Conservation (phyloP, 352 stramenopile genomes). For the Phytophthora macrochlamydospora region DNA sequence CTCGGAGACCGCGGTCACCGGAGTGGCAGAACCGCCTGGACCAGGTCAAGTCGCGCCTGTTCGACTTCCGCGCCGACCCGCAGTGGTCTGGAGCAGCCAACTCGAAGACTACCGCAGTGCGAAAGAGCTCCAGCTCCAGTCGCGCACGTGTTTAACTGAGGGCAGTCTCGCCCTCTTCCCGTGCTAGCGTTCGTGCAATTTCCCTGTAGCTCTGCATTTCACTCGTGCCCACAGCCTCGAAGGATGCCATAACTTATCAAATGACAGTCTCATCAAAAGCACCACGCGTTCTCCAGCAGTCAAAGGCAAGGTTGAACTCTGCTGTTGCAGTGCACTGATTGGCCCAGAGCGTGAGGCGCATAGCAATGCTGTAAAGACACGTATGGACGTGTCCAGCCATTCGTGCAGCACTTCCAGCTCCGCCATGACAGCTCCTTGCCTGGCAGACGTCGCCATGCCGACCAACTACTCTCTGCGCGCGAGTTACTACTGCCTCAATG, state of each 20-base stretch:
- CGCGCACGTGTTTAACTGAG: slow-evolving; percentile 4
- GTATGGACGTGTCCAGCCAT: background rate
- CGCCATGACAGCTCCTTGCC: slow-evolving; percentile 15
- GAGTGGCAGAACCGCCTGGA: slow-evolving; percentile 19
- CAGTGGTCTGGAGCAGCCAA: background rate
- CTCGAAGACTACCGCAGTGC: slow-evolving; percentile 6
- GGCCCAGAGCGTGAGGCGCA: slow-evolving; percentile 19
- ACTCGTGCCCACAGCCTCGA: slow-evolving; percentile 5
- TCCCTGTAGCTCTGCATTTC: slow-evolving; percentile 1
- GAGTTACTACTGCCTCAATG: slow-evolving; percentile 38
- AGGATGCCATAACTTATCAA: slow-evolving; percentile 21
- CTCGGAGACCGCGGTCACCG: slow-evolving; percentile 11
- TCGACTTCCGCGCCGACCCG: slow-evolving; percentile 13
- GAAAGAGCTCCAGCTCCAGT: slow-evolving; percentile 11
- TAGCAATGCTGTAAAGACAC: slow-evolving; percentile 14
- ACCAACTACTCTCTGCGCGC: slow-evolving; percentile 31
- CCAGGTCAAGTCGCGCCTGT: slow-evolving; percentile 24
- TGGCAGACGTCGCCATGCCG: slow-evolving; percentile 10
- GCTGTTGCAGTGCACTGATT: slow-evolving; percentile 11
- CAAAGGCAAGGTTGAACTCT: too few relatives aligned
- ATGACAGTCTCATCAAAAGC: background rate
- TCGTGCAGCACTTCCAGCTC: slow-evolving; percentile 2
- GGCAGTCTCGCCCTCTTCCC: background rate
- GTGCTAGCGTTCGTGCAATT: background rate
- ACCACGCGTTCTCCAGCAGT: too few relatives aligned